These are phyloP conservation scores for Globisporangium perplexum DNA, from an alignment of 352 stramenopile species.

Conservation along the genomic window DNA sequence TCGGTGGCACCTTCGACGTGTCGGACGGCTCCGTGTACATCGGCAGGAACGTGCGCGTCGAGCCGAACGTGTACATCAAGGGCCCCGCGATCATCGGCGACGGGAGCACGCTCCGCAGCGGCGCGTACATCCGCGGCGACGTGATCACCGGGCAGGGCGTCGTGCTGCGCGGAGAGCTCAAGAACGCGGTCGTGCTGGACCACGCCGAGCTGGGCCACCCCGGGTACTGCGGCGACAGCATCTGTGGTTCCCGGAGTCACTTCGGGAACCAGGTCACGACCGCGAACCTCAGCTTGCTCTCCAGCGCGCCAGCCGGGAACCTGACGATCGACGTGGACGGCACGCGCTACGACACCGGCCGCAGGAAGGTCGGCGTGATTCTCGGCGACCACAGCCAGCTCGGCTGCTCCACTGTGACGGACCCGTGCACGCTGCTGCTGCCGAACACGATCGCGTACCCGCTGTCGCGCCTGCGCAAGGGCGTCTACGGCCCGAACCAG, in stretches of 20 bases:
- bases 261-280: constrained; percentile 83
- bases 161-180: constrained; percentile 61
- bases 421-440: constrained; percentile 63
- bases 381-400: constrained; percentile 68
- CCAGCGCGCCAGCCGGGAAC: constrained; percentile 18
- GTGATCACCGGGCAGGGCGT: constrained; percentile 56
- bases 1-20: constrained; percentile 65
- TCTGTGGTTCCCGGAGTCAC: constrained; percentile 72
- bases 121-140: constrained; percentile 64
- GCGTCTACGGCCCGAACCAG: constrained; percentile 57
- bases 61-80: constrained; percentile 67
- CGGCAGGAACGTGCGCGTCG: constrained; percentile 52
- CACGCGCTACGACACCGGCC: constrained; percentile 48
- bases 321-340: constrained; percentile 25
- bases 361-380: constrained; percentile 66
- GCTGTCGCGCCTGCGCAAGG: constrained; percentile 55
- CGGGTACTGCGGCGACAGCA: constrained; percentile 68
- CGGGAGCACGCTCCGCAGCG: constrained; percentile 49
- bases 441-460: constrained; percentile 61
- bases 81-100: constrained; percentile 71
- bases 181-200: constrained; percentile 71
- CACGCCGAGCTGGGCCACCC: constrained; percentile 66
- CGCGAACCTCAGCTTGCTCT: constrained; percentile 62
- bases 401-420: constrained; percentile 63
- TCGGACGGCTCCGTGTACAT: constrained; percentile 65